A percentile compares a stretch with the other conserved stretches of the same genome.
phyloP scores from a whole-genome alignment of 306 rosid species.

The Prunus salicina region DNA sequence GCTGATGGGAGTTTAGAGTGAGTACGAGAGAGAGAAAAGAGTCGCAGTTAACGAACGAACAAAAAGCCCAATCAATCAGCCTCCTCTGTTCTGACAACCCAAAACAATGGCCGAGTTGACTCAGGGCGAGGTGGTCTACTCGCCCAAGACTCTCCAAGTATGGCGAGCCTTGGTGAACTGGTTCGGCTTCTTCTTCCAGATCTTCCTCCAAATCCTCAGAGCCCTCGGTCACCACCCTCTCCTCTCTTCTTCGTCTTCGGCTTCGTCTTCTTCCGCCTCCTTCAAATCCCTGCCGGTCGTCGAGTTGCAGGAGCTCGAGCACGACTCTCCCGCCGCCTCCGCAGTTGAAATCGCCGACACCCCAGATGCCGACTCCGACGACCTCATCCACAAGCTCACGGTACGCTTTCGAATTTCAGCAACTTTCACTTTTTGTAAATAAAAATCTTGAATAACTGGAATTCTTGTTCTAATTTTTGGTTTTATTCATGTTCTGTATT shows the following conservation, averaged over 20 bases:
- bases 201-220: slow-evolving; percentile 81
- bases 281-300: slow-evolving; percentile 78
- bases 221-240: slow-evolving; percentile 73
- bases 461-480: neutral
- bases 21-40: neutral
- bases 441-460: neutral
- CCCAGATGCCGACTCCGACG: slow-evolving; percentile 30
- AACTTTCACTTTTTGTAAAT: neutral
- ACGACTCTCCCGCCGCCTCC: slow-evolving; percentile 43
- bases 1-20: neutral
- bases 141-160: slow-evolving; percentile 58
- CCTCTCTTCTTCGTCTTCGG: slow-evolving; percentile 66
- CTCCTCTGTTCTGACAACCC: neutral
- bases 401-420: slow-evolving; percentile 26
- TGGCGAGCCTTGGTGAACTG: slow-evolving; percentile 82
- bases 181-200: slow-evolving; percentile 83
- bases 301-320: slow-evolving; percentile 58
- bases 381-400: slow-evolving; percentile 51
- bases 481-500: neutral
- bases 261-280: slow-evolving; percentile 48
- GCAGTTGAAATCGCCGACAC: slow-evolving; percentile 49
- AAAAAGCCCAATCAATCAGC: neutral
- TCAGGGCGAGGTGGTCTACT: slow-evolving; percentile 71
- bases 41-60: neutral
- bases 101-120: slow-evolving; percentile 86